Percentiles rank a stretch among this genome's conserved stretches.
phyloP scores from a whole-genome alignment of 139 green algal species.

The Picochlorum sp. region DNA sequence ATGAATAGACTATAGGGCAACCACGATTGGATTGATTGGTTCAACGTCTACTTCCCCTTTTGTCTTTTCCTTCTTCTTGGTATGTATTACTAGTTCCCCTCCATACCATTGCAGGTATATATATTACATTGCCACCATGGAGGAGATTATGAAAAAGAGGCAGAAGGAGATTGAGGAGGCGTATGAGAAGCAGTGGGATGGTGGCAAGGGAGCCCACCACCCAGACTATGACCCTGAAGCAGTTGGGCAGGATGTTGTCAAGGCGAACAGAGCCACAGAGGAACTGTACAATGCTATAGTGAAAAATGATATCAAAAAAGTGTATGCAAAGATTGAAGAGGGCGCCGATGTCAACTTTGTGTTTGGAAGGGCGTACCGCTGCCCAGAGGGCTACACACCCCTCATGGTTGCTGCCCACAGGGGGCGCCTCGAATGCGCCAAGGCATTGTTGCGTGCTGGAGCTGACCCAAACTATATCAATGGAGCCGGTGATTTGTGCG shows the following conservation, averaged over 20 bases:
- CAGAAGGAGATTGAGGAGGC: constrained; percentile 52
- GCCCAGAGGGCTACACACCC: constrained; percentile 81
- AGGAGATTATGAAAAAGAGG: constrained; percentile 78
- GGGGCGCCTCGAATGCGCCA: constrained; percentile 68
- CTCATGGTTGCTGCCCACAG: constrained; percentile 83
- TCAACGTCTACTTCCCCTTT: no score
- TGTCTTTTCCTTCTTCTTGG: no score
- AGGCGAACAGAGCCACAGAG: constrained; percentile 62
- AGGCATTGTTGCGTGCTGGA: constrained; percentile 76
- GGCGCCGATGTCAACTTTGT: constrained; percentile 93
- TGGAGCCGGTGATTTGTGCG: constrained; percentile 51
- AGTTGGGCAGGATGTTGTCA: constrained; percentile 32
- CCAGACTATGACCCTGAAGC: constrained; percentile 71
- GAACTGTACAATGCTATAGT: constrained; percentile 86
- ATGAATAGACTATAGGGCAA: no score
- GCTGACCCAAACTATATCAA: constrained; percentile 76
- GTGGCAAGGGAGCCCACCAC: constrained; percentile 72
- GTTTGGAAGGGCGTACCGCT: constrained; percentile 72
- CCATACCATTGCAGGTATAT: no score
- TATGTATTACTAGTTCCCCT: no score
- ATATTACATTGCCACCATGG: constrained; percentile 30
- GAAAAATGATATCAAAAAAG: constrained; percentile 66
- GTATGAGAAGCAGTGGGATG: constrained; percentile 78
- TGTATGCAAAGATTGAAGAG: constrained; percentile 91
- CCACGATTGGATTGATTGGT: no score